Evolutionary conservation across 2,329 filamentous ascomycete genomes (phyloP).

Genomic region (Paraphoma chrysanthemicola): DNA sequence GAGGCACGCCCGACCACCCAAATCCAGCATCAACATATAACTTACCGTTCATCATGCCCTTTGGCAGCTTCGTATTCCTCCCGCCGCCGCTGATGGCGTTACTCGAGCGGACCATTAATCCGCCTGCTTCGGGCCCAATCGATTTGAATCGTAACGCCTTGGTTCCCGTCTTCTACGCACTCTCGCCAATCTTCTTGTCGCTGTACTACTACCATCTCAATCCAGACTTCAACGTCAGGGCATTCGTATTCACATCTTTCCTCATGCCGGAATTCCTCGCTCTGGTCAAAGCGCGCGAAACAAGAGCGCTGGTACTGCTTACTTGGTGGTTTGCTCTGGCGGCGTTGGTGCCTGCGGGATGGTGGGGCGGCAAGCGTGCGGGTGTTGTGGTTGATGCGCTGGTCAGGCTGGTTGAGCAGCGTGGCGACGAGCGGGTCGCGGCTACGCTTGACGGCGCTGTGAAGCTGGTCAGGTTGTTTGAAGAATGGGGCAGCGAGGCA

Average conservation of each 20-base stretch:
- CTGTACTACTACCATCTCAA: constrained; percentile 40
- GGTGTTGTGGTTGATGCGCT: constrained; percentile 28
- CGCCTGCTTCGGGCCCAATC: constrained; percentile 14
- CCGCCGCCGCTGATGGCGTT: constrained; percentile 35
- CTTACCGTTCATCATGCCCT: constrained; percentile 5
- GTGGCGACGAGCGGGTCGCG: constrained; percentile 14
- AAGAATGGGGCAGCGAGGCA: constrained; percentile 20
- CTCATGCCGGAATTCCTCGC: constrained; percentile 36
- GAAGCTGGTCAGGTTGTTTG: constrained; percentile 18
- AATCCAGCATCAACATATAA: constrained; percentile 36
- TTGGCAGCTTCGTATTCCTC: constrained; percentile 30
- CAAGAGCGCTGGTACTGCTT: constrained; percentile 33
- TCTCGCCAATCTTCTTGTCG: constrained; percentile 42
- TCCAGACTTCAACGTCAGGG: constrained; percentile 37
- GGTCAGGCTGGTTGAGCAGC: constrained; percentile 20
- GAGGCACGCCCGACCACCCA: constrained; percentile 28
- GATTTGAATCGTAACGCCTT: constrained; percentile 30
- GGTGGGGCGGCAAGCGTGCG: constrained; percentile 26
- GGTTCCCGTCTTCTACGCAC: constrained; percentile 35
- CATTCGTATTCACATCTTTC: constrained; percentile 38
- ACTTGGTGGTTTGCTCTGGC: constrained; percentile 40
- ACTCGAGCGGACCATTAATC: constrained; percentile 20
- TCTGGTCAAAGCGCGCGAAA: constrained; percentile 29
- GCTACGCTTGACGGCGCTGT: constrained; percentile 29
- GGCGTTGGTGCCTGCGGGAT: constrained; percentile 30